A percentile compares a stretch with the other conserved stretches of the same genome.
These are phyloP conservation scores for Candida sonorensis DNA, from an alignment of 805 yeast species.

Conservation along the genomic window DNA sequence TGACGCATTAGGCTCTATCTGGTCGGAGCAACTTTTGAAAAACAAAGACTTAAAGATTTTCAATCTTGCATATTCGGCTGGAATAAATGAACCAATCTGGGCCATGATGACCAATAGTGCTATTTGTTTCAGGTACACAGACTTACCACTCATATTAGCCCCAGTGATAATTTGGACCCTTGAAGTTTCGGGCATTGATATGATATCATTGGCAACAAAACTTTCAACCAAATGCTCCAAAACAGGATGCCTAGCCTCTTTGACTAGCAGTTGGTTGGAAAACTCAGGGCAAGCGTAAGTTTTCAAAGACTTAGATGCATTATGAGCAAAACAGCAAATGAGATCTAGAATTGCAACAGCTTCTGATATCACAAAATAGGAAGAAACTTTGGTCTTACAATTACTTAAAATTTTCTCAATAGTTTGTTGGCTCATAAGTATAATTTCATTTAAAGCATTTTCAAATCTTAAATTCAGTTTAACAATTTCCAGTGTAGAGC, in stretches of 20 bases:
- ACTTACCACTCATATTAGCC: slow-evolving; percentile 60
- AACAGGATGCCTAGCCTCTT: slow-evolving; percentile 36
- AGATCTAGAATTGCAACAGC: slow-evolving; percentile 37
- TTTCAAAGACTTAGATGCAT: slow-evolving; percentile 11
- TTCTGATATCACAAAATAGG: slow-evolving; percentile 36
- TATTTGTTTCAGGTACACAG: slow-evolving; percentile 47
- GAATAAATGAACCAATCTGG: slow-evolving; percentile 49
- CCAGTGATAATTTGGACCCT: slow-evolving; percentile 48
- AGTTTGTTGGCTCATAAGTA: slow-evolving; percentile 34
- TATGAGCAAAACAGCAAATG: slow-evolving; percentile 22
- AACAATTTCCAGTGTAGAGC: slow-evolving; percentile 32
- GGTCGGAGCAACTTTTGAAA: slow-evolving; percentile 33
- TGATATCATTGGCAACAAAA: slow-evolving; percentile 35
- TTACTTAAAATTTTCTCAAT: slow-evolving; percentile 26
- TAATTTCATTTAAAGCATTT: slow-evolving; percentile 34
- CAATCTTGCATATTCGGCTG: slow-evolving; percentile 36
- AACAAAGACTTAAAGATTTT: slow-evolving; percentile 33
- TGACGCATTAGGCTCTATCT: slow-evolving; percentile 29
- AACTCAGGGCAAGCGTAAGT: slow-evolving; percentile 32
- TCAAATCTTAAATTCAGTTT: slow-evolving; percentile 35
- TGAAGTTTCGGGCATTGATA: slow-evolving; percentile 28
- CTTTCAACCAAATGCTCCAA: slow-evolving; percentile 20
- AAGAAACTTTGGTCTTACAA: slow-evolving; percentile 25
- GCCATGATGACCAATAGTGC: slow-evolving; percentile 44
- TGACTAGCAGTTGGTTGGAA: slow-evolving; percentile 25